These are phyloP conservation scores for Mortierella sp. DNA, from an alignment of 371 early-diverging fungal species.

Conservation along the genomic window DNA sequence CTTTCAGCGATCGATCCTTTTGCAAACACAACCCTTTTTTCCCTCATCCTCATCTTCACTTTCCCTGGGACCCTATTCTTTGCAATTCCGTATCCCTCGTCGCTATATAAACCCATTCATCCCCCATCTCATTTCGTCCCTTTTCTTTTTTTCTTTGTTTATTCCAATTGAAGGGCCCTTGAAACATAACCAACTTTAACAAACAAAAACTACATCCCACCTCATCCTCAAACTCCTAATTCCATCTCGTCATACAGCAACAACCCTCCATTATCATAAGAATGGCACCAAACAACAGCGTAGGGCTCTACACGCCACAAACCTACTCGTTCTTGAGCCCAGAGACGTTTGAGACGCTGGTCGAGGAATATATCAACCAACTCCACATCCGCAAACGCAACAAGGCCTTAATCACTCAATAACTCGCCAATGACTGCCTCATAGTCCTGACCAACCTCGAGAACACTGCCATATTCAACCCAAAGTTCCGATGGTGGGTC, in stretches of 20 bases:
- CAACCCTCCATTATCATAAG: not conserved
- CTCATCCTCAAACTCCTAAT: not conserved
- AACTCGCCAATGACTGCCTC: conserved; percentile 53
- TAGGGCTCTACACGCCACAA: conserved; percentile 39
- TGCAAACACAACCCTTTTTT: not conserved
- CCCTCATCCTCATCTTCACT: not conserved
- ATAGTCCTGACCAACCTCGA: conserved; percentile 56
- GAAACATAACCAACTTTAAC: conserved; percentile 9
- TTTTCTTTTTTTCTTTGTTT: conserved; percentile 5
- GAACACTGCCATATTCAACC: conserved; percentile 55
- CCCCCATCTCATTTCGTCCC: not conserved
- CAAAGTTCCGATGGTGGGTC: conserved; percentile 57
- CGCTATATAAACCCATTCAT: not conserved
- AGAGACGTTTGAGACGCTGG: conserved; percentile 53
- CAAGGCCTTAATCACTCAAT: conserved; percentile 52
- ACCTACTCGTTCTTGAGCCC: conserved; percentile 55
- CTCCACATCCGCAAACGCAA: conserved; percentile 54
- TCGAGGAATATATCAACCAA: conserved; percentile 53
- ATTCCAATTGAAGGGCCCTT: conserved; percentile 19
- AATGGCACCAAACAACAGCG: conserved; percentile 35
- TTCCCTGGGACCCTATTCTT: not conserved
- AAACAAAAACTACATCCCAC: conserved; percentile 9
- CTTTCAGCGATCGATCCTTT: not conserved
- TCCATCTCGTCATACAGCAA: not conserved
- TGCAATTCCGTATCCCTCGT: not conserved